A percentile compares a stretch with the other conserved stretches of the same genome.
Evolutionary conservation across 306 rosid genomes (phyloP).

Genomic region (Pachyrhizus erosus): DNA sequence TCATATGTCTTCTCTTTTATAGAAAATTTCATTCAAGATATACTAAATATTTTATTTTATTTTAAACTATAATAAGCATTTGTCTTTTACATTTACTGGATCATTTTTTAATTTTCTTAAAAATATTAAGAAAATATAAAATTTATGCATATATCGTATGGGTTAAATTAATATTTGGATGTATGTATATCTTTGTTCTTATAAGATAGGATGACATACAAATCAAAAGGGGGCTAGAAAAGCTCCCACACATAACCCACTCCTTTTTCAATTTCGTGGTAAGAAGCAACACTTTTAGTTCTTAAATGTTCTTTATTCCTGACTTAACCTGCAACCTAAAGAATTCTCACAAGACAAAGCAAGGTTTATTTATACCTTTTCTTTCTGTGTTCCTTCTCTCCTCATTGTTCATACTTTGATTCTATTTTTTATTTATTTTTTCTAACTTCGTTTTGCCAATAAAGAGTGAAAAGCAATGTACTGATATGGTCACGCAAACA

Average conservation of each 20-base stretch:
- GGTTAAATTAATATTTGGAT: neutral
- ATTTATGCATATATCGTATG: too few relatives aligned
- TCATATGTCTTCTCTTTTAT: too few relatives aligned
- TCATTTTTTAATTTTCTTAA: too few relatives aligned
- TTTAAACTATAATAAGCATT: too few relatives aligned
- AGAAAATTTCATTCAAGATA: too few relatives aligned
- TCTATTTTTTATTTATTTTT: neutral
- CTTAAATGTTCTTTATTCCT: slow-evolving; percentile 45
- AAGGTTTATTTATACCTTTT: slow-evolving; percentile 40
- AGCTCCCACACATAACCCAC: neutral
- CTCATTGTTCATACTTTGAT: neutral
- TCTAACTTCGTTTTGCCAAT: neutral
- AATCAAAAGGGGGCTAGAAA: neutral
- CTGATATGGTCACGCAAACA: neutral
- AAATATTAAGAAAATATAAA: too few relatives aligned
- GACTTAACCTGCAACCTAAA: slow-evolving; percentile 33
- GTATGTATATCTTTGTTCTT: neutral
- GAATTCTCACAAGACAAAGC: slow-evolving; percentile 48
- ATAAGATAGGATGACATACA: neutral
- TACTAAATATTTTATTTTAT: too few relatives aligned
- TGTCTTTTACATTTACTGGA: too few relatives aligned
- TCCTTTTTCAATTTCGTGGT: neutral
- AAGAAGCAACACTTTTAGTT: neutral
- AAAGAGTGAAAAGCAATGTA: neutral
- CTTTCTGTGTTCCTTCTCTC: neutral